Evolutionary conservation across 345 rosid genomes (phyloP), one percentile per base, ranked within the genome.

Genomic region (Populus euphratica): DNA sequence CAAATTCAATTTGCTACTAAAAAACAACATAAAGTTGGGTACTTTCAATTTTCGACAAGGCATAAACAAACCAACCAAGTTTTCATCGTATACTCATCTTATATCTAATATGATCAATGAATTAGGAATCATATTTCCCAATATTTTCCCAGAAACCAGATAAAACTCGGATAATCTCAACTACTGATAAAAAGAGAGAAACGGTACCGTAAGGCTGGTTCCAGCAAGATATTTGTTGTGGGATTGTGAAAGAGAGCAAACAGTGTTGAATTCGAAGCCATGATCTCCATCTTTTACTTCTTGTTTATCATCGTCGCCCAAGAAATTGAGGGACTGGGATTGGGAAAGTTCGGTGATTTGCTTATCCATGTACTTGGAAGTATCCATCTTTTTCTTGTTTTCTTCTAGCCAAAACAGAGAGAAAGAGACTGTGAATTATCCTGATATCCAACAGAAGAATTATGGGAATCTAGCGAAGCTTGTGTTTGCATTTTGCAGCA

Each of bases 321-420:
- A 75, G 86, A 84, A 81, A 70, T 64, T 76, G 50, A 41, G 79
- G 21, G 78, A 59, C 20, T 36, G 77, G 54, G 81, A 73, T 72
- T 78, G 70, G 72, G 86, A 69, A 43, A 70, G 85, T 50, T 74
- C 77, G 7, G 85, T 78, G 56, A 80, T 66, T 67, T 68, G 81
- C 82, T 86, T 85, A 27, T 83, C 89, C 86, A 77, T 83, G 63
- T 50, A 84, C 39, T 75, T 80, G 68, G 86, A 75, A 8, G 88
- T 77, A 76, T 79, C 79, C 85, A 85, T 85, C 64, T 39, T 47
- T 17, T n/a, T 8, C 31, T 33, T 20, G 14, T 41, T 6, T 11
- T 16, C 11, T 67, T 16, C 0, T 7, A 9, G 14, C 4, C 8
- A 5, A 6, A 8, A 35, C 49, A 8, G 18, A 23, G 20, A 39